A percentile compares a stretch with the other conserved stretches of the same genome.
These are phyloP conservation scores for Coemansia sp. DNA, from an alignment of 192 early-diverging fungal species.

Conservation along the genomic window DNA sequence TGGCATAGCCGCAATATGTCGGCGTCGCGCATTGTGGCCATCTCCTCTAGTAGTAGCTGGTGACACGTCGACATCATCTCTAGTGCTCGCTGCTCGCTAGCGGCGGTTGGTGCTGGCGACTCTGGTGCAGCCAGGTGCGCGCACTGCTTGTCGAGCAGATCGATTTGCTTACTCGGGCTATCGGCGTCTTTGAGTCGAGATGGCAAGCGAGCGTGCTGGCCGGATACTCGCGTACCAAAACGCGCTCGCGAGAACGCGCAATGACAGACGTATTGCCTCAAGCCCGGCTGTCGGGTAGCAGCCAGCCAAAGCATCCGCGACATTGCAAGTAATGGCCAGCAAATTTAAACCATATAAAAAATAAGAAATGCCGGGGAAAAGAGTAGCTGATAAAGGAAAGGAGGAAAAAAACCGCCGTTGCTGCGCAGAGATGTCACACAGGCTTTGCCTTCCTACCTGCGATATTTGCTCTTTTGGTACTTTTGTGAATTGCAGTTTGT, in stretches of 20 bases:
- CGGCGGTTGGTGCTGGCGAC: not conserved
- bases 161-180: not conserved
- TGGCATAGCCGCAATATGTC: conserved; percentile 12
- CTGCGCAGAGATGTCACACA: too few relatives aligned
- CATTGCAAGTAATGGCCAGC: conserved; percentile 3
- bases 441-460: too few relatives aligned
- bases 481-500: not conserved
- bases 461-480: too few relatives aligned
- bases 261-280: not conserved
- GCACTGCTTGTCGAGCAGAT: not conserved
- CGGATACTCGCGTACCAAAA: not conserved
- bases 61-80: not conserved
- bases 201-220: not conserved
- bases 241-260: not conserved
- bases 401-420: conserved; percentile 1
- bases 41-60: not conserved
- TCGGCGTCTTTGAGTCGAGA: not conserved
- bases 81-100: not conserved
- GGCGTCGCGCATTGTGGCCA: not conserved
- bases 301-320: not conserved
- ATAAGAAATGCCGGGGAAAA: too few relatives aligned
- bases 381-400: too few relatives aligned
- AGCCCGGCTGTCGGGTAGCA: not conserved
- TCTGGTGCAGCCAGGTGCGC: not conserved
- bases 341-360: not conserved